phyloP scores from a whole-genome alignment of 2,329 filamentous ascomycete species.

The Phaeomoniella chlamydospora region DNA sequence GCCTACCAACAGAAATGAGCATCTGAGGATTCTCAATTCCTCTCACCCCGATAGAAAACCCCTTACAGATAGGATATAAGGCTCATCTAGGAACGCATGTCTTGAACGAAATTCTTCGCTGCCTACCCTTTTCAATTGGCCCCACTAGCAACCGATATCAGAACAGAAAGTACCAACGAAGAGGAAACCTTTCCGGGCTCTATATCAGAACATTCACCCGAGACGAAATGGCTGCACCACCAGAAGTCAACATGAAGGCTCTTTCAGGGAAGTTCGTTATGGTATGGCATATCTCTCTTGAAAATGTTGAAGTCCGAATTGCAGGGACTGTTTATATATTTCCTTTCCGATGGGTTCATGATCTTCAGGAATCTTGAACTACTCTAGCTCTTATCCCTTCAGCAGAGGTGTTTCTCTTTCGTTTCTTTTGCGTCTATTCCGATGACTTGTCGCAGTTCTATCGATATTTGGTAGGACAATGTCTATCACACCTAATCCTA shows the following conservation, averaged over 20 bases:
- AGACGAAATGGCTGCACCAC: conserved; percentile 52
- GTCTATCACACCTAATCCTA: too few relatives aligned
- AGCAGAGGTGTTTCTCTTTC: neutral
- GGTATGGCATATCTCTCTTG: too few relatives aligned
- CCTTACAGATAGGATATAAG: too few relatives aligned
- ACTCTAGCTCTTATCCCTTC: neutral
- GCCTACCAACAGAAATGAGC: too few relatives aligned
- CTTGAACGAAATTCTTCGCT: too few relatives aligned
- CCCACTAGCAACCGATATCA: too few relatives aligned
- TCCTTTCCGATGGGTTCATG: neutral
- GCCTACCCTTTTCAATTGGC: too few relatives aligned
- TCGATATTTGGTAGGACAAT: conserved; percentile 1
- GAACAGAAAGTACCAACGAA: too few relatives aligned
- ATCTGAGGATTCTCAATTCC: too few relatives aligned
- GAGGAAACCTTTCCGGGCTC: too few relatives aligned
- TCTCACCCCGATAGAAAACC: too few relatives aligned
- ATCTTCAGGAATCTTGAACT: neutral
- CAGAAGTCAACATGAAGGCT: conserved; percentile 50
- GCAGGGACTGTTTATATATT: neutral
- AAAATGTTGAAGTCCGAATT: neutral
- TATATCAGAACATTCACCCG: neutral
- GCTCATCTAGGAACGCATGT: too few relatives aligned
- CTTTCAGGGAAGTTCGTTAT: conserved; percentile 56
- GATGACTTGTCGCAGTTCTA: neutral
- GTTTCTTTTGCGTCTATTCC: neutral